These are phyloP conservation scores for Xylaria sp. DNA, from an alignment of 2,329 filamentous ascomycete genomes.

Conservation along the genomic window DNA sequence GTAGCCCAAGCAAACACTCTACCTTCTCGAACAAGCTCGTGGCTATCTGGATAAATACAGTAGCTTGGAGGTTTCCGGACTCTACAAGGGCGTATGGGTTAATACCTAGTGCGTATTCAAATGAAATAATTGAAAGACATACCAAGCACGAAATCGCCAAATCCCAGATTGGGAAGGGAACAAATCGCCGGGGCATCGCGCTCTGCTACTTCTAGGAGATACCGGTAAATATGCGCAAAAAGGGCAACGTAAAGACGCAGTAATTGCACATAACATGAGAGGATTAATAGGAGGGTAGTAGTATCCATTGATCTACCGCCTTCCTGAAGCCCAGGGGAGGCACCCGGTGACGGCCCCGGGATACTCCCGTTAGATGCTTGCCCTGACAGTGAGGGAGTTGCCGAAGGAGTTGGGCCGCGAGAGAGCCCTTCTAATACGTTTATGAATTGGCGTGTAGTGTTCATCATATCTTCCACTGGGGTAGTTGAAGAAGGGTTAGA, in stretches of 20 bases:
- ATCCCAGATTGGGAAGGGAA: background rate
- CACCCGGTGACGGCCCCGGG: no score
- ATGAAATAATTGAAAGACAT: background rate
- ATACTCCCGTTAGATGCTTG: background rate
- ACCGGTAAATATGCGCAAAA: background rate
- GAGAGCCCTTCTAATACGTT: background rate
- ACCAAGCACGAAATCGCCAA: background rate
- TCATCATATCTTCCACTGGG: background rate
- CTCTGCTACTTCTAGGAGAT: background rate
- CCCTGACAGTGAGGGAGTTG: background rate
- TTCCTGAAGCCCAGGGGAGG: background rate
- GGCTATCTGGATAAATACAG: background rate
- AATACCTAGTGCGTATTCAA: background rate
- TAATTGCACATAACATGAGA: background rate
- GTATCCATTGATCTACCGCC: background rate
- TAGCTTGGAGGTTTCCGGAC: background rate
- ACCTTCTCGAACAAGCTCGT: background rate
- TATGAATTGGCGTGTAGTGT: background rate
- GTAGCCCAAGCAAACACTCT: background rate
- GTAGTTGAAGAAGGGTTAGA: background rate
- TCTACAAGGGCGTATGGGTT: background rate
- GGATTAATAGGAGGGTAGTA: background rate
- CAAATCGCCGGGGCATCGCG: background rate
- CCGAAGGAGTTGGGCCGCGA: background rate
- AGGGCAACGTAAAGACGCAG: background rate